phyloP scores from a whole-genome alignment of 2,329 filamentous ascomycete genomes.

The Cercospora zeae-maydis region DNA sequence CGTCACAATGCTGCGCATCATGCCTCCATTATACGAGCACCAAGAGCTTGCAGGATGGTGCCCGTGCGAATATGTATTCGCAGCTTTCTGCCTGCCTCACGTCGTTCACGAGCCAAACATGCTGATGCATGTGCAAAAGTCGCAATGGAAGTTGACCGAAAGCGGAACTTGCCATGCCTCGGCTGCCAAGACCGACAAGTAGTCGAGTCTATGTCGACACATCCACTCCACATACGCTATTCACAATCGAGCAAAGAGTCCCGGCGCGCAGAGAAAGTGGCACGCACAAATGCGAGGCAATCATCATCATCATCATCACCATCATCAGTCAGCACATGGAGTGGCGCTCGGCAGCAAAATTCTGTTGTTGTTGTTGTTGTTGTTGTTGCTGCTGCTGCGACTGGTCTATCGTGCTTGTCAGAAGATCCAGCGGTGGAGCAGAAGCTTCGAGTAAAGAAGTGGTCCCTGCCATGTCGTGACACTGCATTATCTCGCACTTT shows the following conservation, averaged over 20 bases:
- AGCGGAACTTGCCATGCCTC: constrained; percentile 1
- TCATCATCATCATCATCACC: too few relatives aligned
- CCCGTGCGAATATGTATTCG: neutral
- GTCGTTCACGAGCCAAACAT: neutral
- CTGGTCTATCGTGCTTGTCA: constrained; percentile 5
- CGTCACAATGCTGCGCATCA: neutral
- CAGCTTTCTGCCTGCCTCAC: neutral
- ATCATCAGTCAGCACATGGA: neutral
- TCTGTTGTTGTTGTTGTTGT: neutral
- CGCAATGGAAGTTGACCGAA: constrained; percentile 8
- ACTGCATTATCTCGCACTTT: neutral
- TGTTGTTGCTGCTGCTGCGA: too few relatives aligned
- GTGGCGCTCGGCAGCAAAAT: neutral
- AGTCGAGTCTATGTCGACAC: neutral
- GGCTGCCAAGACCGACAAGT: constrained; percentile 4
- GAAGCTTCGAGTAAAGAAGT: constrained; percentile 13
- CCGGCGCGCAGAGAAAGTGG: neutral
- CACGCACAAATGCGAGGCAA: constrained; percentile 6
- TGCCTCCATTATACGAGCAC: neutral
- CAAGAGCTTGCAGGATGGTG: neutral
- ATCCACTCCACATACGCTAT: constrained; percentile 10
- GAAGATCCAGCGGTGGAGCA: neutral
- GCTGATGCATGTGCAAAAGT: neutral
- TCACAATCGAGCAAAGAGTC: constrained; percentile 5
- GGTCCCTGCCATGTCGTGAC: constrained; percentile 2